phyloP scores from a whole-genome alignment of 345 rosid species.

The Citrus inodora region DNA sequence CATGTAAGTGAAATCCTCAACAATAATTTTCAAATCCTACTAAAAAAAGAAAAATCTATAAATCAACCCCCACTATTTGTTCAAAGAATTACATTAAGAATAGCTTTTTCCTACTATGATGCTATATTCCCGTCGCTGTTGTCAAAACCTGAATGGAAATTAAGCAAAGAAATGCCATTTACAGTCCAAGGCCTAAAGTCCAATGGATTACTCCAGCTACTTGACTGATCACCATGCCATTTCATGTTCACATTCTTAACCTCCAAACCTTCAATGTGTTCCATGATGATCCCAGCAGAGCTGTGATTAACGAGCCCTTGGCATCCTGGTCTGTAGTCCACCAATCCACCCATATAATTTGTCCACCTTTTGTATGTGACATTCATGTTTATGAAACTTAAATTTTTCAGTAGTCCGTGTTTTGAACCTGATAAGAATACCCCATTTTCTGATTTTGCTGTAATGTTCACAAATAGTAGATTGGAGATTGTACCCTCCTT shows the following conservation, averaged over 20 bases:
- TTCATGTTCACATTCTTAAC: constrained; percentile 69
- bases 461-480: constrained; percentile 62
- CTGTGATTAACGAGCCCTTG: constrained; percentile 70
- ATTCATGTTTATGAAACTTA: constrained; percentile 67
- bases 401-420: constrained; percentile 51
- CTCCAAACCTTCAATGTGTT: constrained; percentile 70
- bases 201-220: constrained; percentile 67
- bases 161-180: constrained; percentile 51
- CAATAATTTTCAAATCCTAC: background rate
- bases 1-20: background rate
- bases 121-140: constrained; percentile 9
- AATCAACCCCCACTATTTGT: background rate
- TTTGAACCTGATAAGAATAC: constrained; percentile 76
- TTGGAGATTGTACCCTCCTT: constrained; percentile 65
- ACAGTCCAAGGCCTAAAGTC: constrained; percentile 85
- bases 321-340: constrained; percentile 91
- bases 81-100: background rate
- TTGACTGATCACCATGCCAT: constrained; percentile 44
- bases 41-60: background rate
- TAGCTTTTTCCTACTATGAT: background rate
- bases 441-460: constrained; percentile 71
- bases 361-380: constrained; percentile 71
- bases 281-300: constrained; percentile 88
- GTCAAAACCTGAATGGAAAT: constrained; percentile 60
- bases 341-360: constrained; percentile 53